These are phyloP conservation scores for Tripterygium wilfordii DNA, from an alignment of 177 flowering plant genomes.

Conservation along the genomic window DNA sequence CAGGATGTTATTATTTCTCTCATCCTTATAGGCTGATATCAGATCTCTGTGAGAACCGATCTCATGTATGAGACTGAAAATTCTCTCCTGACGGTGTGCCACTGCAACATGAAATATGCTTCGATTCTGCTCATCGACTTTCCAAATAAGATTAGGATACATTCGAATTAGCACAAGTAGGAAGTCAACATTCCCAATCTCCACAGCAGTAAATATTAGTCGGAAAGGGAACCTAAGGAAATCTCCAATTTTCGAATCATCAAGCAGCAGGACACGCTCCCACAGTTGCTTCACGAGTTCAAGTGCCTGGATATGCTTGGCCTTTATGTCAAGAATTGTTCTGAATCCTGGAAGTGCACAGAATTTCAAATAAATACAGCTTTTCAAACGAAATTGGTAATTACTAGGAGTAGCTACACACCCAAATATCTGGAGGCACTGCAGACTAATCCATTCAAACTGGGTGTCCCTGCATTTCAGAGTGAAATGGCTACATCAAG, in stretches of 20 bases:
- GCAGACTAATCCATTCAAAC: neutral
- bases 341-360: slow-evolving; percentile 5
- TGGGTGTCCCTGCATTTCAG: slow-evolving; percentile 3
- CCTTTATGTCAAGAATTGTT: slow-evolving; percentile 2
- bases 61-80: slow-evolving; percentile 15
- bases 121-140: slow-evolving; percentile 8
- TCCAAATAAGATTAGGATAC: slow-evolving; percentile 19
- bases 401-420: neutral
- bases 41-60: slow-evolving; percentile 16
- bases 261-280: slow-evolving; percentile 6
- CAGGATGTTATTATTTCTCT: slow-evolving; percentile 8
- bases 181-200: slow-evolving; percentile 14
- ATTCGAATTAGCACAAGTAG: slow-evolving; percentile 4
- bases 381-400: neutral
- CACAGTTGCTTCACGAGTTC: slow-evolving; percentile 15
- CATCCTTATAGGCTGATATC: slow-evolving; percentile 6
- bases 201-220: slow-evolving; percentile 11
- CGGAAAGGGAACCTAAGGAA: slow-evolving; percentile 7
- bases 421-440: neutral
- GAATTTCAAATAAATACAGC: neutral
- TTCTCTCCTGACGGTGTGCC: slow-evolving; percentile 14
- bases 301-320: slow-evolving; percentile 7
- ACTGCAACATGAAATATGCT: slow-evolving; percentile 23
- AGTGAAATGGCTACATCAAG: too few species aligned
- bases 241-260: slow-evolving; percentile 8